A percentile compares a stretch with the other conserved stretches of the same genome.
Evolutionary conservation across 495 filamentous ascomycete species (phyloP).

Genomic region (Lindgomyces ingoldianus): DNA sequence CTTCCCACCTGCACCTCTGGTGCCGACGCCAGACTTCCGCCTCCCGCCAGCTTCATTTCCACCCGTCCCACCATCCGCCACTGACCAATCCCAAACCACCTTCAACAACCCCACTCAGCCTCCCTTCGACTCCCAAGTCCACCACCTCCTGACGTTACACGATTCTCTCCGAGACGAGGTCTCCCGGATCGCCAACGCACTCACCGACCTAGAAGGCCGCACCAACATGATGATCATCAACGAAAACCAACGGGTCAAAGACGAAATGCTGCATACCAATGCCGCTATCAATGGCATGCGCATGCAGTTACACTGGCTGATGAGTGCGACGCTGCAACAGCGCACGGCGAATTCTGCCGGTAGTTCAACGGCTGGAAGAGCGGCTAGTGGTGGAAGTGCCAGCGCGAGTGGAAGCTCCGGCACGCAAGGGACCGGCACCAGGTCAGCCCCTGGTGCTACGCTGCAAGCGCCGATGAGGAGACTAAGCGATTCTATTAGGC

Average conservation of each 20-base stretch:
- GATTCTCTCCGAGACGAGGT: conserved; percentile 69
- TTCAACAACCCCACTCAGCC: conserved; percentile 28
- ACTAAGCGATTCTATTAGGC: conserved; percentile 39
- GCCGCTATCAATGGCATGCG: conserved; percentile 64
- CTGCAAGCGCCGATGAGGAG: conserved; percentile 31
- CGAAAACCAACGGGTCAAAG: conserved; percentile 65
- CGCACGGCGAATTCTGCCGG: conserved; percentile 15
- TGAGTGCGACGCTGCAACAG: conserved; percentile 60
- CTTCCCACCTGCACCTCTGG: conserved; percentile 17
- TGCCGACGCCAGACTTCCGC: conserved; percentile 36
- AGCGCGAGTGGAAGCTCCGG: conserved; percentile 10
- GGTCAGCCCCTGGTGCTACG: conserved; percentile 18
- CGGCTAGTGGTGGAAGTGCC: conserved; percentile 15
- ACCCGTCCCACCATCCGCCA: conserved; percentile 19
- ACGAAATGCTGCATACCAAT: conserved; percentile 67
- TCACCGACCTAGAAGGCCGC: conserved; percentile 64
- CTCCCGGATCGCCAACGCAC: conserved; percentile 56
- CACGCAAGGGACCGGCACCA: conserved; percentile 24
- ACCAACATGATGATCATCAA: conserved; percentile 70
- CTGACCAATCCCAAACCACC: conserved; percentile 28
- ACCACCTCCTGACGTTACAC: conserved; percentile 67
- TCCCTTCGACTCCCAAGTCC: conserved; percentile 51
- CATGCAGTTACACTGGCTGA: conserved; percentile 71
- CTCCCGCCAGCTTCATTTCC: conserved; percentile 34
- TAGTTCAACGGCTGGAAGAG: conserved; percentile 3